Base-by-base conservation (phyloP, 805 yeast species). In the Wickerhamiella galacta region DNA sequence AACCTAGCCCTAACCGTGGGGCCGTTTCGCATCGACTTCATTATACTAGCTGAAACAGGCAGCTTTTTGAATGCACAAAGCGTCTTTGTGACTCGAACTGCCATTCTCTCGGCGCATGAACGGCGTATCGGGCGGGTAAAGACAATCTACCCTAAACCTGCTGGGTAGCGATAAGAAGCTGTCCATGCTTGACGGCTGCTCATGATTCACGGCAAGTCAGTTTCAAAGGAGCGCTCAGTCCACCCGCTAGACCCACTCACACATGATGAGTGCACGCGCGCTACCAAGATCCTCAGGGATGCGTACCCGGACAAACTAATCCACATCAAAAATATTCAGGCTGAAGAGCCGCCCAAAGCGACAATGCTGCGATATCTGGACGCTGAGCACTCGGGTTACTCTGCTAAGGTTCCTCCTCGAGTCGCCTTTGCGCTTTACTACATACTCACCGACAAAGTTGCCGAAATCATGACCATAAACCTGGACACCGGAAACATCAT, bases 391-490 rank as follows among this genome's bases (percentile, higher is more conserved):
- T 35, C 50, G 4, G 74, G 72, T 21, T 42, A 41, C 16, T 53
- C 52, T 16, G 45, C 56, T 16, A 52, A 70, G 16, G 80, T 80
- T 22, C 49, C 79, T 38, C 66, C 83, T 27, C 71, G 92, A 60
- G 62, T 75, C 32, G 68, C 73, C 14, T 75, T 72, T 52, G 70
- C 65, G 28, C 72, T 72, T 60, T 79, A 74, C 65, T 75, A 72
- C 53, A 51, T 66, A 29, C 58, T 72, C 51, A 63, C 54, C 32
- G 50, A 56, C 35, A 51, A 55, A 49, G 39, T 33, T 21, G 70
- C 76, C 52, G 68, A 74, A 63, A 79, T 79, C 60, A 77, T 83
- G 12, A 63, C 79, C 48, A 68, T 75, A 39, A 75, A 79, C 47
- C 70, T 71, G 23, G 63, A 75, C 26, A 61, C 60, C 39, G 73